Evolutionary conservation across 2,329 filamentous ascomycete genomes (phyloP), one percentile per base, ranked within the genome.

Genomic region (Leptosphaerulina australis): DNA sequence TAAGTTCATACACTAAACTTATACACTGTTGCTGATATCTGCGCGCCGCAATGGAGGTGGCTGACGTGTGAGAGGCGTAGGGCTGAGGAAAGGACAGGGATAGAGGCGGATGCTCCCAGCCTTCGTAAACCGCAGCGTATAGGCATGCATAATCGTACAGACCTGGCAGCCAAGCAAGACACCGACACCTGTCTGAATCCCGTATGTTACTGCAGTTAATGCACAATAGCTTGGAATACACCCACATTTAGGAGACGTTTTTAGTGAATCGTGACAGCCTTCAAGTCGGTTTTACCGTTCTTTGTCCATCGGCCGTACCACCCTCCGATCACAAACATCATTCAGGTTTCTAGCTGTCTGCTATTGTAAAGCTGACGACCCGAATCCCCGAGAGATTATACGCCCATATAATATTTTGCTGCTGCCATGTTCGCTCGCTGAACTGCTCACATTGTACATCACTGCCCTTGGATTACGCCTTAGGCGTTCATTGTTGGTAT

Each of bases 351-450:
- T 17, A 36, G 43, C 41, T 47, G 50, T 50, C 36, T 30, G 36
- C 44, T 22, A 20, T 30, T 29, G 52, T 45, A 31, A 50, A 50
- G 46, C 53, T 50, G 43, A 50, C 50, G n/a, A 29, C 11, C 28
- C 50, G 21, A 30, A 29, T 20, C 20, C 25, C 51, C 37, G 29
- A 28, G 28, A 34, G 18, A 21, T 29, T 24, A 30, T 24, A 30
- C 36, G 39, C 31, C 25, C 52, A 34, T 41, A 47, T 36, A 49
- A 39, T 30, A 14, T 20, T 28, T n/a, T 15, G n/a, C 46, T 34
- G 33, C 41, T 53, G 53, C 30, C 29, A 62, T 64, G 58, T 41
- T 29, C 53, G 34, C 44, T 38, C 50, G 55, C 49, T 65, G 51
- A 64, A 59, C 22, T 9, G 8, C 26, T 30, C 12, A 30, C 37